phyloP scores from a whole-genome alignment of 2,329 filamentous ascomycete genomes.

The Pestalotiopsis sp. region DNA sequence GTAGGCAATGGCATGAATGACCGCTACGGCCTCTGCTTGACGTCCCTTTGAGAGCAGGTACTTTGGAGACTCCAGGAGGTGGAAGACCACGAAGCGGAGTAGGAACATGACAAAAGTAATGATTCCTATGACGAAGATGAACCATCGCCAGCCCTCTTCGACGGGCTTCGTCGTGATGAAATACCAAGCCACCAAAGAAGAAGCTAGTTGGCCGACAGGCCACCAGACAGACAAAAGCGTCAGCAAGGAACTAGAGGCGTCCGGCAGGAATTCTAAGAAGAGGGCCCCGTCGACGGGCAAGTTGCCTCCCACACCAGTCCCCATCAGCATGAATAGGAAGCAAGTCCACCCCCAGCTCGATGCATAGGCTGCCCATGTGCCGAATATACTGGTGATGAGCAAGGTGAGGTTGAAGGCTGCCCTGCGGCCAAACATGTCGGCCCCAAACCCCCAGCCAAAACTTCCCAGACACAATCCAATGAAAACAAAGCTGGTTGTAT shows the following conservation, averaged over 20 bases:
- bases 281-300: conserved; percentile 78
- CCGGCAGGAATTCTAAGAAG: conserved; percentile 83
- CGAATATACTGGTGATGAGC: conserved; percentile 74
- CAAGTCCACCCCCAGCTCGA: conserved; percentile 69
- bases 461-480: conserved; percentile 77
- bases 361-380: conserved; percentile 68
- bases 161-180: conserved; percentile 71
- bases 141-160: conserved; percentile 76
- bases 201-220: conserved; percentile 78
- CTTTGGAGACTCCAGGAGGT: conserved; percentile 84
- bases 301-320: conserved; percentile 75
- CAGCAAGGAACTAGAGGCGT: conserved; percentile 71
- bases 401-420: conserved; percentile 82
- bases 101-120: conserved; percentile 78
- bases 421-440: conserved; percentile 77
- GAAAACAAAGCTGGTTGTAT: conserved; percentile 79
- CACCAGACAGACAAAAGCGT: conserved; percentile 87
- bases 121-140: conserved; percentile 71
- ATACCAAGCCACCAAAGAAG: conserved; percentile 74
- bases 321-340: conserved; percentile 61
- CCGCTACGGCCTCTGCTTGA: conserved; percentile 77
- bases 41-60: conserved; percentile 77
- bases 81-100: conserved; percentile 77
- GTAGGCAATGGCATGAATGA: conserved; percentile 77
- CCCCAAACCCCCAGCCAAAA: conserved; percentile 78